Percentiles rank a stretch among this genome's conserved stretches.
Conservation (phyloP, 1,284 basidiomycete species). For the Spongispora temasekensis region DNA sequence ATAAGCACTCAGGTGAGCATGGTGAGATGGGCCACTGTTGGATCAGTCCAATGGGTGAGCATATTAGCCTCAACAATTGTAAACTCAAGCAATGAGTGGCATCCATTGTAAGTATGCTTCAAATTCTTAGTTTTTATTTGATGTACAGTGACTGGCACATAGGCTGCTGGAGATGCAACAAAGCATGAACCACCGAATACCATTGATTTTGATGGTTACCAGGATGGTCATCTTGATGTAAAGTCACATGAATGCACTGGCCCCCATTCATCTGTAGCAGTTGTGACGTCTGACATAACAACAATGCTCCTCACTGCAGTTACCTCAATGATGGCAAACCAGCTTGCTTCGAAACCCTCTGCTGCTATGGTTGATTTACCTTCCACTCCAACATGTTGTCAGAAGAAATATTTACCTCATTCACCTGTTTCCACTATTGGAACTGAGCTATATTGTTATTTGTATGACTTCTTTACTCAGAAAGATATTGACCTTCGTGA, state of each 20-base stretch:
- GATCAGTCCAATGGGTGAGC: not conserved
- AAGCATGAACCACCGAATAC: not conserved
- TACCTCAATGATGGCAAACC: not conserved
- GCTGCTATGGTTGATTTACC: not conserved
- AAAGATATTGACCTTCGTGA: not conserved
- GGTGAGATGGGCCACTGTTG: not conserved
- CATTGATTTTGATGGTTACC: not conserved
- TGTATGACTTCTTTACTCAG: not conserved
- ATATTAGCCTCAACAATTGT: not conserved
- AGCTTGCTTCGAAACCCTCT: not conserved
- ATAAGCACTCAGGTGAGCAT: not conserved
- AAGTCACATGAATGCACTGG: not conserved
- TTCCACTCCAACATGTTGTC: not conserved
- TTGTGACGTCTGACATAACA: too few species aligned
- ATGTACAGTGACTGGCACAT: not conserved
- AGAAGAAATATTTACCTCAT: not conserved
- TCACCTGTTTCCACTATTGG: not conserved
- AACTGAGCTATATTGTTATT: not conserved
- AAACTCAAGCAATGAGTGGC: not conserved
- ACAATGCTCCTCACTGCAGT: not conserved
- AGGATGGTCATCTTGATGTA: not conserved
- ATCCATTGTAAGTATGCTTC: not conserved
- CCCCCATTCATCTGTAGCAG: not conserved
- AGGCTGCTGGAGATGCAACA: not conserved
- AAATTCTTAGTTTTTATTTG: not conserved